A percentile compares a stretch with the other conserved stretches of the same genome.
Evolutionary conservation across 2,329 filamentous ascomycete species (phyloP).

Genomic region (Aureobasidium mangrovei): DNA sequence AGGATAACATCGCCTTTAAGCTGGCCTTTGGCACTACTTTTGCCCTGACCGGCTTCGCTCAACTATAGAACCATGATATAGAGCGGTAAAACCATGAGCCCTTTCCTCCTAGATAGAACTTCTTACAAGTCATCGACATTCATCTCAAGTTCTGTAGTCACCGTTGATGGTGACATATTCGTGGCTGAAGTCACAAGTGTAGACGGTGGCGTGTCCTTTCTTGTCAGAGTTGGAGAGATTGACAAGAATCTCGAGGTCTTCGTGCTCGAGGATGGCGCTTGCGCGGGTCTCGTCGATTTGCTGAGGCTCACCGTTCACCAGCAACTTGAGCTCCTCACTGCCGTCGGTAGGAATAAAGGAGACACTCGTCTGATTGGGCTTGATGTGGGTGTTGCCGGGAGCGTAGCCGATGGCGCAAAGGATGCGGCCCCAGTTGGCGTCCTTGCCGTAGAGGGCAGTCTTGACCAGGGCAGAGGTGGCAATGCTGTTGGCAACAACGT

Average conservation of each 20-base stretch:
- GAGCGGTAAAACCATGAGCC: too few relatives aligned
- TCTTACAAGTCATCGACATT: neutral
- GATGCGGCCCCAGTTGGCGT: constrained; percentile 98
- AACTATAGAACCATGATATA: neutral
- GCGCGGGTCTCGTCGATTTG: constrained; percentile 67
- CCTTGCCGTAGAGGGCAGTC: constrained; percentile 91
- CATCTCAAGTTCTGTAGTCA: constrained; percentile 49
- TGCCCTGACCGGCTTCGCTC: constrained; percentile 57
- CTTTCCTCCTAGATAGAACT: too few relatives aligned
- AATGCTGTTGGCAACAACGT: constrained; percentile 76
- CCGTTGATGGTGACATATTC: constrained; percentile 68
- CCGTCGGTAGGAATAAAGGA: constrained; percentile 71
- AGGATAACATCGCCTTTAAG: constrained; percentile 55
- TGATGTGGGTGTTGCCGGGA: constrained; percentile 53
- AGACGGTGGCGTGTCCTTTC: constrained; percentile 55
- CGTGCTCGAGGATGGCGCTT: constrained; percentile 65
- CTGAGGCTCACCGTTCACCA: constrained; percentile 74
- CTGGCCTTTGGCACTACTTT: constrained; percentile 65
- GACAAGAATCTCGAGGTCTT: constrained; percentile 72
- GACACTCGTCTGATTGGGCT: constrained; percentile 63
- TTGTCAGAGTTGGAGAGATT: constrained; percentile 49
- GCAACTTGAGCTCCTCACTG: constrained; percentile 63
- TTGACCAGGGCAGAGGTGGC: constrained; percentile 90
- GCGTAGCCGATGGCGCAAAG: constrained; percentile 87
- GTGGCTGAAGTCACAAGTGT: constrained; percentile 81